Base-by-base conservation (phyloP, 345 rosid species). In the Citrus unshiu region DNA sequence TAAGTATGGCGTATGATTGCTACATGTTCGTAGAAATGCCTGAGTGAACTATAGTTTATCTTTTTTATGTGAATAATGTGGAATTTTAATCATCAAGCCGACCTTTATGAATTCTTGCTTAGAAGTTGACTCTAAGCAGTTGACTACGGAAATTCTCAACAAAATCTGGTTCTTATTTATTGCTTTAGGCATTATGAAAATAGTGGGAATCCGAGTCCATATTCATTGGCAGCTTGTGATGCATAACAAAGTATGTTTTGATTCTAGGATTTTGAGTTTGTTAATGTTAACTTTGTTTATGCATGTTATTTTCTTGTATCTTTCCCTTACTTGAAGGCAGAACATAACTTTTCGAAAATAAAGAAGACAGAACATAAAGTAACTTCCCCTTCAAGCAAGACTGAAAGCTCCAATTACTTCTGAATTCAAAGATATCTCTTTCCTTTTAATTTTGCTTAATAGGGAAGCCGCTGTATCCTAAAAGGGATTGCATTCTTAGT, bases 21-120 rank as follows among this genome's bases (percentile, higher is more conserved):
- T 43, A 58, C 43, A 46, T 80, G 83, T 82, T 84, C 61, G 81
- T 35, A 9, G 60, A 77, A 82, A 77, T 70, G 81, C 30, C 79
- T 60, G 37, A n/a, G 16, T 46, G 66, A 73, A 66, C 10, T 34
- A 54, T 54, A 16, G 22, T 18, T 54, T 18, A 5, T 54, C 21
- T 5, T 16, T 54, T 19, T 54, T 0, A 54, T 54, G 22, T 18
- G 58, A 18, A 54, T 69, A 69, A 18, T 7, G 54, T 18, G 60
- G 37, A 32, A 49, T 27, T 19, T 27, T 49, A 27, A 49, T 70
- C 25, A 13, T 51, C 29, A 12, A 46, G 24, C 27, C 2, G 34
- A 5, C 56, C 9, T 34, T 27, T 66, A 35, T 34, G 70, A 35
- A 66, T 32, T 39, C 21, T 59, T 59, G 24, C 27, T 22, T n/a